Percentiles rank a stretch among this genome's conserved stretches.
These are phyloP conservation scores for Phytophthora agathidicida DNA, from an alignment of 352 stramenopile species.

Conservation along the genomic window DNA sequence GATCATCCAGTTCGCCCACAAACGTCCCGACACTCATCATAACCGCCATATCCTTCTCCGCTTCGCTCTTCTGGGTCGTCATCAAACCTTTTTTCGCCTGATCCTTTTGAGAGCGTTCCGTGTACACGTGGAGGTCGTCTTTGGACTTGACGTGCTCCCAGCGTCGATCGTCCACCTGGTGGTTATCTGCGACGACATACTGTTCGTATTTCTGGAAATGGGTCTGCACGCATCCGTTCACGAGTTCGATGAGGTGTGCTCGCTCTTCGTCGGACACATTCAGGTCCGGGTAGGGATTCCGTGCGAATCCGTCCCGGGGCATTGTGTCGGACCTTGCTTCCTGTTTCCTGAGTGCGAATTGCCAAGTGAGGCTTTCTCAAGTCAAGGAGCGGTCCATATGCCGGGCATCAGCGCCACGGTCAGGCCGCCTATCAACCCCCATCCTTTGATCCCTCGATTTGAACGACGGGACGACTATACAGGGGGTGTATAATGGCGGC, in stretches of 20 bases:
- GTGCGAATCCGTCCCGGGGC: constrained; percentile 26
- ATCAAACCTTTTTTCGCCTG: constrained; percentile 8
- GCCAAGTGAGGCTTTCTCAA: constrained; percentile 18
- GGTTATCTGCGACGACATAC: constrained; percentile 32
- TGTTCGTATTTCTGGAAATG: constrained; percentile 51
- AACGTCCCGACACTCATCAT: constrained; percentile 20
- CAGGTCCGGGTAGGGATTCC: constrained; percentile 34
- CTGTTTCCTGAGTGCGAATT: no score
- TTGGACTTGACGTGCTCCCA: constrained; percentile 54
- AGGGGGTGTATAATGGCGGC: constrained; percentile 14
- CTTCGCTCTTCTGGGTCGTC: constrained; percentile 1
- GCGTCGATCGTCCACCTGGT: constrained; percentile 35
- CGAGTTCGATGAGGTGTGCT: constrained; percentile 35
- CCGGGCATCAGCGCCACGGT: constrained; percentile 1
- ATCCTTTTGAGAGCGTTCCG: constrained; percentile 26
- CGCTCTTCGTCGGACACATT: constrained; percentile 26
- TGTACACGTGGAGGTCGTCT: constrained; percentile 51
- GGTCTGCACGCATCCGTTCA: constrained; percentile 33
- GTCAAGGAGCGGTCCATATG: constrained; percentile 13
- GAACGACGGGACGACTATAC: constrained; percentile 6
- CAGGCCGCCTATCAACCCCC: constrained; percentile 2
- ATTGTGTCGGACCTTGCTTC: constrained; percentile 23
- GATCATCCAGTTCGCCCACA: constrained; percentile 14
- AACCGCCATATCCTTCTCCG: constrained; percentile 17
- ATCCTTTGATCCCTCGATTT: constrained; percentile 22